phyloP scores from a whole-genome alignment of 129 eudicot genomes.

The Tagetes erecta region DNA sequence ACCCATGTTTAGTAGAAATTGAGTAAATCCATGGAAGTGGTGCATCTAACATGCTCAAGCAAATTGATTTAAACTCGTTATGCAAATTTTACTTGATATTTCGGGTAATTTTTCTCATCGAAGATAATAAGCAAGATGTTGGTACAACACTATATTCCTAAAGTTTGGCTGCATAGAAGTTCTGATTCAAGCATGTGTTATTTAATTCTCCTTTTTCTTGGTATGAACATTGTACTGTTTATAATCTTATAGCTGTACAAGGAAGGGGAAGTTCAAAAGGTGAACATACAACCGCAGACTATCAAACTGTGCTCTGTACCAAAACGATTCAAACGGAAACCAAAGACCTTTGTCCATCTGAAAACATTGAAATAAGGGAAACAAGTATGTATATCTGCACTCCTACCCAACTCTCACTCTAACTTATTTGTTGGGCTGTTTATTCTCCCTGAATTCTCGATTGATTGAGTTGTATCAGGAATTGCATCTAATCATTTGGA shows the following conservation, averaged over 20 bases:
- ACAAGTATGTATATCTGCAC: constrained; percentile 49
- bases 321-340: constrained; percentile 34
- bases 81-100: constrained; percentile 19
- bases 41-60: constrained; percentile 22
- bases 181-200: constrained; percentile 16
- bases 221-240: constrained; percentile 17
- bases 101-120: background rate
- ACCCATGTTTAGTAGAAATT: constrained; percentile 16
- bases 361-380: constrained; percentile 36
- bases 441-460: constrained; percentile 20
- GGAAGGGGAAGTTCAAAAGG: constrained; percentile 42
- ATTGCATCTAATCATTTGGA: constrained; percentile 38
- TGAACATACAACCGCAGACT: constrained; percentile 25
- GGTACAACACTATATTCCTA: background rate
- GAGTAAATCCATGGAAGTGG: constrained; percentile 14
- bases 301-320: constrained; percentile 35
- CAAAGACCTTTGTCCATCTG: constrained; percentile 40
- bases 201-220: constrained; percentile 16
- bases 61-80: constrained; percentile 1
- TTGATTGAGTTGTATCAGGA: constrained; percentile 46
- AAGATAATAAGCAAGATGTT: constrained; percentile 13
- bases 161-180: constrained; percentile 13
- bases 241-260: constrained; percentile 25
- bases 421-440: constrained; percentile 3
- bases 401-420: constrained; percentile 12